A percentile compares a stretch with the other conserved stretches of the same genome.
phyloP scores from a whole-genome alignment of 1,284 basidiomycete genomes.

The Cerioporus squamosus region DNA sequence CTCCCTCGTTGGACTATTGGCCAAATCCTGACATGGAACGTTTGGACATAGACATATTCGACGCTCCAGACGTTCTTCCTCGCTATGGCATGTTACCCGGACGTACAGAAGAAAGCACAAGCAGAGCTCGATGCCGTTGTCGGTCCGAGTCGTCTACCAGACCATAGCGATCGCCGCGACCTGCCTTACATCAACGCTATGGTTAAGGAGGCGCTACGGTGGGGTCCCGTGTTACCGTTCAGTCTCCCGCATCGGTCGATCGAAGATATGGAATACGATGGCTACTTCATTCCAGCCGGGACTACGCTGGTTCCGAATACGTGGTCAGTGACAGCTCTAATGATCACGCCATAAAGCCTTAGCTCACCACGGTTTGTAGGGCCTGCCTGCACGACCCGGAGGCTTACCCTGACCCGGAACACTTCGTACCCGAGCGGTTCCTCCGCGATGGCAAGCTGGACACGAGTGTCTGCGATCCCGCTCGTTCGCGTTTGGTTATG shows the following conservation, averaged over 20 bases:
- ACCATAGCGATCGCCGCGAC: constrained; percentile 21
- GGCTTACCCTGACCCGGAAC: constrained; percentile 1
- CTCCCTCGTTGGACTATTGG: too few relatives aligned
- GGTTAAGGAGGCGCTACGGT: constrained; percentile 25
- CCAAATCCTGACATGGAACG: neutral
- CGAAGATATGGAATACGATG: constrained; percentile 9
- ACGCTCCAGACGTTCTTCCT: constrained; percentile 31
- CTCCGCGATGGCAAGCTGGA: neutral
- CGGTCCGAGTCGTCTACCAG: constrained; percentile 23
- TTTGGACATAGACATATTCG: neutral
- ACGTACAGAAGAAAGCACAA: constrained; percentile 38
- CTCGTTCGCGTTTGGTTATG: too few relatives aligned
- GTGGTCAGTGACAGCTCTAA: neutral
- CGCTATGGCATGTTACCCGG: constrained; percentile 37
- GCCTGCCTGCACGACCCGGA: neutral
- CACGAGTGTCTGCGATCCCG: neutral
- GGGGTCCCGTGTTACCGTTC: constrained; percentile 19
- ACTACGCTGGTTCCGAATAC: neutral
- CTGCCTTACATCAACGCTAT: constrained; percentile 26
- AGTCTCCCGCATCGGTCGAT: constrained; percentile 1
- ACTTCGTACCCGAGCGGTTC: constrained; percentile 2
- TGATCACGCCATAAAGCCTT: too few relatives aligned
- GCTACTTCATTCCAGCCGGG: constrained; percentile 16
- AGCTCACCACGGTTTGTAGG: neutral
- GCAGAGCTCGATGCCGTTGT: constrained; percentile 41